A percentile compares a stretch with the other conserved stretches of the same genome.
Conservation (phyloP, 129 eudicot species). For the Lonicera japonica region DNA sequence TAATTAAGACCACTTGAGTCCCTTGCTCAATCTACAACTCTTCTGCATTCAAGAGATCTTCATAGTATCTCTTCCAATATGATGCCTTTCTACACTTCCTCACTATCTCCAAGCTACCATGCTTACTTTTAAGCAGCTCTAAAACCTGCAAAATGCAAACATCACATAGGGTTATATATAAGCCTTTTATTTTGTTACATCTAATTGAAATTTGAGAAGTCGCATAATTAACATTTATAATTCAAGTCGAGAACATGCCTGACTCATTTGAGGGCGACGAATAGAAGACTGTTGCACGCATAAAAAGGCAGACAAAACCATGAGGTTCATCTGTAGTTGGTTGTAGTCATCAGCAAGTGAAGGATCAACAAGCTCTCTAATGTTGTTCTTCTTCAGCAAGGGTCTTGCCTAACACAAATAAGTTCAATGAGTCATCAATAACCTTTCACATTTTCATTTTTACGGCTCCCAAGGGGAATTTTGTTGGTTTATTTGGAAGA, state of each 20-base stretch:
- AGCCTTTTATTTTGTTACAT: too few relatives aligned
- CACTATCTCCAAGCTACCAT: conserved; percentile 58
- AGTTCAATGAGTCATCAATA: background rate
- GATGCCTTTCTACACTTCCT: conserved; percentile 49
- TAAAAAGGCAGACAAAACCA: conserved; percentile 69
- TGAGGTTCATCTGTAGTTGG: conserved; percentile 55
- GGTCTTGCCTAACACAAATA: conserved; percentile 64
- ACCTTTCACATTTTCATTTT: too few relatives aligned
- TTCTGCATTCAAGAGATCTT: conserved; percentile 54
- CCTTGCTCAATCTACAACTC: conserved; percentile 19
- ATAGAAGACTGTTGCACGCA: conserved; percentile 82
- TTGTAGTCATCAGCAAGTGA: conserved; percentile 49
- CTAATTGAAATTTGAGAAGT: background rate
- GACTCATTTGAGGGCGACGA: conserved; percentile 77
- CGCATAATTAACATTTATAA: background rate
- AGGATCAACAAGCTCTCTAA: conserved; percentile 72
- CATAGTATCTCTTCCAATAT: conserved; percentile 58
- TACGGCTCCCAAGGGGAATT: too few relatives aligned
- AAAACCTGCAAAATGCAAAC: conserved; percentile 42
- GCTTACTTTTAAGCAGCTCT: conserved; percentile 67
- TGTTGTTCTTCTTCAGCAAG: conserved; percentile 58
- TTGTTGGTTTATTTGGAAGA: too few relatives aligned
- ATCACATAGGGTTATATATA: too few relatives aligned
- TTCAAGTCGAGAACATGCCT: conserved; percentile 35
- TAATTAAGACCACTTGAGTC: conserved; percentile 9